Evolutionary conservation across 352 stramenopile genomes (phyloP).

Genomic region (Hyaloperonospora brassicae): DNA sequence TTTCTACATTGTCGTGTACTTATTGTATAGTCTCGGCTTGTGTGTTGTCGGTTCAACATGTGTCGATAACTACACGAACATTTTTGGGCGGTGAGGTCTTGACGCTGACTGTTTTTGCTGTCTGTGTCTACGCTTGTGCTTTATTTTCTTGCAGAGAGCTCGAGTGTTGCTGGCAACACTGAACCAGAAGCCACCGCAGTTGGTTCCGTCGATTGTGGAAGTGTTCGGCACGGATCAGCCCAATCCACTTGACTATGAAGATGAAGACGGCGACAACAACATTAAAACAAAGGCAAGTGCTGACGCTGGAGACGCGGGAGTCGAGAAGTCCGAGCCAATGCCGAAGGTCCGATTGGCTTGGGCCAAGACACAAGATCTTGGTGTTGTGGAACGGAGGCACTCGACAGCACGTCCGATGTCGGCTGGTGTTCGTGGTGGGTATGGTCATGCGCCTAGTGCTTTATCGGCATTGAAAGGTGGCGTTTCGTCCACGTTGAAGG

Average conservation of each 20-base stretch:
- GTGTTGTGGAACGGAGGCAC: slow-evolving; percentile 52
- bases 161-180: slow-evolving; percentile 53
- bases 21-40: too few species aligned
- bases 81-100: too few species aligned
- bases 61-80: too few species aligned
- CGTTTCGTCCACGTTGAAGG: slow-evolving; percentile 26
- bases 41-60: too few species aligned
- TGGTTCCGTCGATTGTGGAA: slow-evolving; percentile 68
- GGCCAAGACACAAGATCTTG: slow-evolving; percentile 66
- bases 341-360: slow-evolving; percentile 59
- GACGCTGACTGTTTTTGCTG: too few species aligned
- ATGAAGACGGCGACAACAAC: slow-evolving; percentile 11
- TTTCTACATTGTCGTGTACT: too few species aligned
- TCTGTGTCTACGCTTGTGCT: too few species aligned
- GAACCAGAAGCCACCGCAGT: slow-evolving; percentile 64
- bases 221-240: slow-evolving; percentile 75
- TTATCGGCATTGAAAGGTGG: slow-evolving; percentile 16
- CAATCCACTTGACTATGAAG: slow-evolving; percentile 59
- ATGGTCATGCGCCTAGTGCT: slow-evolving; percentile 3
- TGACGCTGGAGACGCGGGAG: background rate
- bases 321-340: slow-evolving; percentile 9
- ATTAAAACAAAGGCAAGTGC: slow-evolving; percentile 4
- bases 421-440: background rate
- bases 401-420: slow-evolving; percentile 24
- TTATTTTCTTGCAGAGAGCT: slow-evolving; percentile 45